Base-by-base conservation (phyloP, 108 stramenopile genomes). In the Nitzschia palea region DNA sequence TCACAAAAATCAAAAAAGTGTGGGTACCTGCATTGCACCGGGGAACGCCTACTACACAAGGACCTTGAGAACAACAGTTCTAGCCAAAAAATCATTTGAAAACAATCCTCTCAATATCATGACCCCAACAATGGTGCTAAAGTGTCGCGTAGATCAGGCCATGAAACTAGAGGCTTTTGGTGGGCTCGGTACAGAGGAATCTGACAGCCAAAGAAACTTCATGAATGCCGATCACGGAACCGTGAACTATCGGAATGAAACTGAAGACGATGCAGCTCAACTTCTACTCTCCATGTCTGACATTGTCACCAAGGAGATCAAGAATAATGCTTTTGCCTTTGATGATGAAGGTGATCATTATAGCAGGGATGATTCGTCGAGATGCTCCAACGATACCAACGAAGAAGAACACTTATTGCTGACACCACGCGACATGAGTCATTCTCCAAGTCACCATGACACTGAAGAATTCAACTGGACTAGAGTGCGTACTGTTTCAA, bases 401-500 rank as follows among this genome's bases (percentile, higher is more conserved):
- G 18, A 20, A 34, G 52, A 55, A 36, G 44, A 62, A 27, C 31
- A 58, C 35, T 3, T 52, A 18, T 29, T 53, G 35, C 26, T 10
- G 1, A 54, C 65, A 40, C 40, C 65, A 20, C 53, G 35, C 6
- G 14, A 45, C 22, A 10, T 6, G 5, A 36, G 56, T 26, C 35
- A 17, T 0, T 42, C 55, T 6, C 44, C 65, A 26, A 55, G 40
- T 31, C 35, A 26, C 34, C 2, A 23, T 15, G 36, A 62, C 27
- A 47, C 55, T 65, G 54, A 61, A 2, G 20, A 42, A 18, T 68
- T 63, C 43, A 27, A 31, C n/a, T 77, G 76, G 76, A 82, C 68
- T 62, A 78, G 58, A 37, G 71, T 73, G 14, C 74, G 87, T 17
- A 56, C 87, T 15, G 85, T 89, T 32, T 89, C 87, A 23, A 80